Conservation (phyloP, 768 basidiomycete species). For the Lactarius quietus region DNA sequence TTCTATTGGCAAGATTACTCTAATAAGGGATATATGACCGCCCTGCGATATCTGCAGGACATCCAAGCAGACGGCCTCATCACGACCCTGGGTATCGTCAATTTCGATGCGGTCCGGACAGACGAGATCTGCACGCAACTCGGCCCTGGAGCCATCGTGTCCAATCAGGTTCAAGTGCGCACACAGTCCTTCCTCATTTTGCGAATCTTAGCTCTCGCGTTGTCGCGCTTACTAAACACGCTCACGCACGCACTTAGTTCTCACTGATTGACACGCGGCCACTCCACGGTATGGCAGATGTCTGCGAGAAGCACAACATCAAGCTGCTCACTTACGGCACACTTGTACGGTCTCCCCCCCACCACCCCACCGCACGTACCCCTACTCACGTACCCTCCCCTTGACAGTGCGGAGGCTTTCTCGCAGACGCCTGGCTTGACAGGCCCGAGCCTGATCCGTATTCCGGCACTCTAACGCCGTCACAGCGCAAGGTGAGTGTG, state of each 20-base stretch:
- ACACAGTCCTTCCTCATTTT: not conserved
- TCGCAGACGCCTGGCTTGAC: conserved; percentile 72
- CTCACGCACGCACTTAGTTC: conserved; percentile 45
- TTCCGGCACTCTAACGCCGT: conserved; percentile 64
- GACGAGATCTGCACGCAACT: conserved; percentile 78
- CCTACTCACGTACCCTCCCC: not conserved
- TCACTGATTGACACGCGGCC: conserved; percentile 79
- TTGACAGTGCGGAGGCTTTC: conserved; percentile 75
- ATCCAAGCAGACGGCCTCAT: conserved; percentile 60
- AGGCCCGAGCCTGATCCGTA: conserved; percentile 70
- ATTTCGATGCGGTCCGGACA: conserved; percentile 71
- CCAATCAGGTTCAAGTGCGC: conserved; percentile 78
- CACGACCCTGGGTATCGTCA: conserved; percentile 68
- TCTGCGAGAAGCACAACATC: conserved; percentile 67
- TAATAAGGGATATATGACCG: conserved; percentile 46
- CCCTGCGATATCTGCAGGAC: conserved; percentile 51
- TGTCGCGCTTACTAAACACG: not conserved
- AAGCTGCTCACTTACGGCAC: conserved; percentile 83
- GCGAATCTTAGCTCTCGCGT: not conserved
- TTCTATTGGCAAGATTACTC: conserved; percentile 78
- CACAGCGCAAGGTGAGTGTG: conserved; percentile 63
- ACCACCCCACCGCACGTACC: conserved; percentile 20
- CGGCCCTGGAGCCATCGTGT: conserved; percentile 66
- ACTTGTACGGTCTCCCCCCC: conserved; percentile 46
- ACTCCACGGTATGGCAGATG: conserved; percentile 70